Percentiles rank a stretch among this genome's conserved stretches.
phyloP scores from a whole-genome alignment of 176 grass and related monocot genomes.

The Musa itinerans region DNA sequence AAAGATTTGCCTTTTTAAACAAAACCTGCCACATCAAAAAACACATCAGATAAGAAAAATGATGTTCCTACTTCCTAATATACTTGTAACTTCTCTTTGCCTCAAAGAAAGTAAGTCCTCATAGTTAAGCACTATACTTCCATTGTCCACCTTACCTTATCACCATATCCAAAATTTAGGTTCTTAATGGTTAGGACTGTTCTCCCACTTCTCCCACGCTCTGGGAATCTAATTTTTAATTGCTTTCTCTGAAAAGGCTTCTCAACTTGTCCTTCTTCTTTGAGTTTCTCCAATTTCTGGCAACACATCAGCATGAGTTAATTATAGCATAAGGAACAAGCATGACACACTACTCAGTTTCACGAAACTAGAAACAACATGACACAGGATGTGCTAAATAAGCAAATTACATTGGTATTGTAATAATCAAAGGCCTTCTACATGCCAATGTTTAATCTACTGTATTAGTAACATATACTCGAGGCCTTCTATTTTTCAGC shows the following conservation, averaged over 20 bases:
- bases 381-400: too few species aligned
- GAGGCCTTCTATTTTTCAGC: neutral
- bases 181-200: constrained; percentile 58
- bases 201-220: constrained; percentile 75
- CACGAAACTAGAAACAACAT: neutral
- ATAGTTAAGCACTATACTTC: neutral
- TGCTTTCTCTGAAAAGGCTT: constrained; percentile 98
- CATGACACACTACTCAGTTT: neutral
- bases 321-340: constrained; percentile 21
- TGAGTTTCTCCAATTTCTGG: constrained; percentile 97
- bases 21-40: constrained; percentile 38
- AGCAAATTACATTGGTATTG: too few species aligned
- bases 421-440: neutral
- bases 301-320: constrained; percentile 21
- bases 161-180: constrained; percentile 70
- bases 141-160: constrained; percentile 47
- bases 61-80: neutral
- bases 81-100: neutral
- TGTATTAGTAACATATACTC: too few species aligned
- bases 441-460: neutral
- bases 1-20: constrained; percentile 87
- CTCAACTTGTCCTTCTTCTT: constrained; percentile 84
- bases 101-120: neutral
- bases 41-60: neutral
- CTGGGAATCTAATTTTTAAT: constrained; percentile 92